Evolutionary conservation across 2,329 filamentous ascomycete genomes (phyloP), one percentile per base, ranked within the genome.

Genomic region (Aspergillus bombycis): DNA sequence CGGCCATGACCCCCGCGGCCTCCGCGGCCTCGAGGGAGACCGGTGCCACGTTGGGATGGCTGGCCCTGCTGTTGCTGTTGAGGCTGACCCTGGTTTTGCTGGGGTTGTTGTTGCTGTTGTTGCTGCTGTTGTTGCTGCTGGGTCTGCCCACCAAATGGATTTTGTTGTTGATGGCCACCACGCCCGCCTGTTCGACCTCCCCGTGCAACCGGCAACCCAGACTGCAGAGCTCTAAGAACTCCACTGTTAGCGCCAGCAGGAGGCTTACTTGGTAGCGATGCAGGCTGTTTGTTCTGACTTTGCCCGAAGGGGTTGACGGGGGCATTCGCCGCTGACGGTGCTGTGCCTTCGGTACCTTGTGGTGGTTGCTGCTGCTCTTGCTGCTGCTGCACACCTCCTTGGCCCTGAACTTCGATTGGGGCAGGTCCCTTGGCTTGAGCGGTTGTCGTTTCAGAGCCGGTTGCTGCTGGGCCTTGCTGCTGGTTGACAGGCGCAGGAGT

Each of bases 21-120:
- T 58, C 80, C 80, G 58, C 80, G 81, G 30, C 84, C 82, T 52
- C 84, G 79, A 54, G 74, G 72, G 48, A 80, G 66, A 32, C 76
- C 75, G 52, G 74, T 70, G n/a, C 79, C 79, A 52, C 79, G 77
- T 52, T 68, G 72, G 41, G 61, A 65, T 62, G 71, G 69, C 55
- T 68, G 65, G 19, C 66, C 58, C 16, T 60, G 58, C 61, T 71
- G 68, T 57, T 71, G 71, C 21, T 46, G 58, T 32, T 66, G 64
- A n/a, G 52, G 26, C 60, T 77, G 75, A 14, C 68, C 72, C 58
- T 74, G 71, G 46, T 69, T 68, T 52, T 76, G 73, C 41, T 69
- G 70, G 54, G 67, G 72, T 34, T 53, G 63, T 62, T 72, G 69
- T 43, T 67, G 65, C n/a, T 63, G 57, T 58, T 67, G 65, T 23